phyloP scores from a whole-genome alignment of 768 basidiomycete species.

The Leccinum boreale region DNA sequence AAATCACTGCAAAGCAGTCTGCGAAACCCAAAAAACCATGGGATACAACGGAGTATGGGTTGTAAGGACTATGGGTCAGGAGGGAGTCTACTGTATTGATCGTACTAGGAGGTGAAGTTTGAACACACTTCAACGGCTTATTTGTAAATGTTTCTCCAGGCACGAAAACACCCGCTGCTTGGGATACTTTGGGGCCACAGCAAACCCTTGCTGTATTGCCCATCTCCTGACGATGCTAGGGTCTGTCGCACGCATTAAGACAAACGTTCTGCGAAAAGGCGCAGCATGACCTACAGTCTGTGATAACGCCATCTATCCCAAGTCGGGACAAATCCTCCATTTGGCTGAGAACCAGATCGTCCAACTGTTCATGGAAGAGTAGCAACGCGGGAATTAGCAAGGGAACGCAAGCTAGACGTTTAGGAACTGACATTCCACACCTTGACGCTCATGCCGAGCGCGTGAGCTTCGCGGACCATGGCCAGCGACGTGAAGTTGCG shows the following conservation, averaged over 20 bases:
- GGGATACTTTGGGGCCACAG: constrained; percentile 57
- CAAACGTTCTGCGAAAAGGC: neutral
- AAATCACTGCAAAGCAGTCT: no score
- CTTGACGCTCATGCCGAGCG: constrained; percentile 58
- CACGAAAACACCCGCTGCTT: constrained; percentile 60
- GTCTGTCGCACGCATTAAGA: constrained; percentile 29
- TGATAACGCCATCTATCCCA: constrained; percentile 75
- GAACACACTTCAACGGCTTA: neutral
- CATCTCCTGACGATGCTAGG: constrained; percentile 57
- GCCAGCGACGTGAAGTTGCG: constrained; percentile 61
- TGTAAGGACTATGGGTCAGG: no score
- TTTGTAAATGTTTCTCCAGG: constrained; percentile 43
- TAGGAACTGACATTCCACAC: constrained; percentile 65
- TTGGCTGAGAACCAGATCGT: constrained; percentile 47
- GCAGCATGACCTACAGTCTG: constrained; percentile 48
- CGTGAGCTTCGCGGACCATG: constrained; percentile 68
- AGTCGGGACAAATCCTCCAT: constrained; percentile 57
- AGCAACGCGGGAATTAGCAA: neutral
- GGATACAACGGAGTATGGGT: no score
- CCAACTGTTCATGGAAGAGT: constrained; percentile 40
- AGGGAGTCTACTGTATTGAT: no score
- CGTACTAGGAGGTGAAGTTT: no score
- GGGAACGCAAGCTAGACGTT: neutral
- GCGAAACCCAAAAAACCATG: no score
- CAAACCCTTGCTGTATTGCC: constrained; percentile 49